Evolutionary conservation across 768 basidiomycete species (phyloP).

Genomic region (Coprinopsis cinerea): DNA sequence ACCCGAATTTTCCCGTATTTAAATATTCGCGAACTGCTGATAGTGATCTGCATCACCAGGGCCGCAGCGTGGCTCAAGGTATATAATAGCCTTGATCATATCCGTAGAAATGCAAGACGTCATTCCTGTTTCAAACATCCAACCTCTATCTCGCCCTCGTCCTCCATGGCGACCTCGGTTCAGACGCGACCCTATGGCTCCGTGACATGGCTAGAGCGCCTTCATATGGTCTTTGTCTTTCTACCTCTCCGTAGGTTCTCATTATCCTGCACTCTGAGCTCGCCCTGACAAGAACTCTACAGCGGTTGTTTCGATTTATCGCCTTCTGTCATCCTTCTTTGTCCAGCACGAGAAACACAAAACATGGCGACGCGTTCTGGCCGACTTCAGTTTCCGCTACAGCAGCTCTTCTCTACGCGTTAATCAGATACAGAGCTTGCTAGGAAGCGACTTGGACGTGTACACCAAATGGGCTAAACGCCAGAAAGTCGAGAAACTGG

Average conservation of each 20-base stretch:
- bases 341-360: constrained; percentile 2
- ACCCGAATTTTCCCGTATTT: too few relatives aligned
- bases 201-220: constrained; percentile 1
- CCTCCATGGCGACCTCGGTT: too few relatives aligned
- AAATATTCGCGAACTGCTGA: too few relatives aligned
- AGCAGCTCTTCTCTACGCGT: constrained; percentile 8
- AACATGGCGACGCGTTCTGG: constrained; percentile 7
- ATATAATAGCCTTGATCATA: too few relatives aligned
- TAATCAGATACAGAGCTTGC: constrained; percentile 19
- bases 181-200: too few relatives aligned
- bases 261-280: neutral
- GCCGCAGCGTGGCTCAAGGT: too few relatives aligned
- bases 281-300: neutral
- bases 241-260: constrained; percentile 2
- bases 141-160: too few relatives aligned
- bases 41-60: too few relatives aligned
- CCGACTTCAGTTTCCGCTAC: constrained; percentile 8
- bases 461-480: constrained; percentile 20
- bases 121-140: too few relatives aligned
- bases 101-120: too few relatives aligned
- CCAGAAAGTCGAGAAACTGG: constrained; percentile 10
- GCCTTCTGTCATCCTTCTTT: constrained; percentile 7
- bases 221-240: constrained; percentile 3
- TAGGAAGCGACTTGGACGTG: constrained; percentile 17
- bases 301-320: constrained; percentile 1